A percentile compares a stretch with the other conserved stretches of the same genome.
Evolutionary conservation across 164 flowering plant species (phyloP).

Genomic region (Piper betle): DNA sequence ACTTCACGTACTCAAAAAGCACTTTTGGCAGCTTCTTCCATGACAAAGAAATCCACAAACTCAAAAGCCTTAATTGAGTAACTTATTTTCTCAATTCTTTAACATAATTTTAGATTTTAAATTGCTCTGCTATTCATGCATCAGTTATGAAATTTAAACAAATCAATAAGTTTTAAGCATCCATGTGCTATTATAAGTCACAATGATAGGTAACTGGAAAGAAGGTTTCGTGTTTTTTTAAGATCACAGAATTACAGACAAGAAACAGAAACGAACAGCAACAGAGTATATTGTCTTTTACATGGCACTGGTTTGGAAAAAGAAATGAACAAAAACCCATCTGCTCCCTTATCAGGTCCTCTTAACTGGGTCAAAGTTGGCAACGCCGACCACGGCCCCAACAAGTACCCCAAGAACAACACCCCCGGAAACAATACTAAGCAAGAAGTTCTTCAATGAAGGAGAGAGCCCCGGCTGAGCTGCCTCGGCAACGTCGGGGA

Average conservation of each 20-base stretch:
- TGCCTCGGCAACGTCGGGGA: slow-evolving; percentile 68
- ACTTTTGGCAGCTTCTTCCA: no score
- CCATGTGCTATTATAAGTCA: neutral
- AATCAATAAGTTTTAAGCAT: neutral
- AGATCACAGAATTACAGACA: neutral
- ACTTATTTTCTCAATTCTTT: no score
- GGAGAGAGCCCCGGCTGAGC: slow-evolving; percentile 50
- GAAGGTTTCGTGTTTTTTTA: neutral
- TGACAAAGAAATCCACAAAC: no score
- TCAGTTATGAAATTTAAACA: neutral
- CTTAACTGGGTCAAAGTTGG: slow-evolving; percentile 86
- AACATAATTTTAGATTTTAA: no score
- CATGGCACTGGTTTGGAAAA: neutral
- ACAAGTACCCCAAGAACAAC: slow-evolving; percentile 40
- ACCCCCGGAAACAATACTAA: slow-evolving; percentile 69
- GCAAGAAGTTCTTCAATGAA: slow-evolving; percentile 77
- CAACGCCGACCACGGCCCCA: slow-evolving; percentile 63
- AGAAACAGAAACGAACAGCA: neutral
- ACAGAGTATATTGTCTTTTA: no score
- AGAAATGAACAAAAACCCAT: neutral
- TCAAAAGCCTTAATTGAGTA: no score
- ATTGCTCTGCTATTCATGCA: neutral
- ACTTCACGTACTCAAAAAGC: no score
- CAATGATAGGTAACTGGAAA: neutral
- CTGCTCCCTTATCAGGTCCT: slow-evolving; percentile 20